A percentile compares a stretch with the other conserved stretches of the same genome.
phyloP scores from a whole-genome alignment of 129 eudicot species.

The Flaveria robusta region DNA sequence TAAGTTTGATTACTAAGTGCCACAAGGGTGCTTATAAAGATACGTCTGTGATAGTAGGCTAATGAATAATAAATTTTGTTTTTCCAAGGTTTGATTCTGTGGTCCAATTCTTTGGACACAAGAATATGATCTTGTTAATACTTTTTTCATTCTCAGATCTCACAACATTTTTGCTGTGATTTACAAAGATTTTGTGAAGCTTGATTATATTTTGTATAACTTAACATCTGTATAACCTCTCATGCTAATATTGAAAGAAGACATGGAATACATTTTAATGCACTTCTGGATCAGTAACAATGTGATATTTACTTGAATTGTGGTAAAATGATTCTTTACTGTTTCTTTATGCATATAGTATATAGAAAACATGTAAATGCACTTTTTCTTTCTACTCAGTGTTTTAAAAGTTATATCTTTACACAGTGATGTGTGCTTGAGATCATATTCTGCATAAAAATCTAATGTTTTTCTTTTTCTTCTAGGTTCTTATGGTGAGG shows the following conservation, averaged over 20 bases:
- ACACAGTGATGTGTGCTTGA: conserved; percentile 12
- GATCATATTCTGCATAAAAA: conserved; percentile 2
- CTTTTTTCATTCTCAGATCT: not conserved
- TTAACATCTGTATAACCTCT: not conserved
- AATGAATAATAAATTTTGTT: not conserved
- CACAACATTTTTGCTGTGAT: conserved; percentile 14
- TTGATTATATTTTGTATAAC: not conserved
- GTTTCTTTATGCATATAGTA: not conserved
- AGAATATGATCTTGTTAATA: not conserved
- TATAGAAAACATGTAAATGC: not conserved
- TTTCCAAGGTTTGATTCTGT: not conserved
- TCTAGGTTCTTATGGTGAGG: conserved; percentile 98
- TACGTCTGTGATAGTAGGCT: not conserved
- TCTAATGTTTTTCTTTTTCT: conserved; percentile 18
- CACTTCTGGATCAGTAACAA: not conserved
- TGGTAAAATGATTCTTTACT: not conserved
- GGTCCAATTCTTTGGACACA: not conserved
- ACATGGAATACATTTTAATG: not conserved
- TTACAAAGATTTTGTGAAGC: conserved; percentile 3
- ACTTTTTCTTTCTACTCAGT: not conserved
- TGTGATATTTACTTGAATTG: not conserved
- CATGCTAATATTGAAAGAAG: not conserved
- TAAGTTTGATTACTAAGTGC: not conserved
- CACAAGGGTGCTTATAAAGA: not conserved
- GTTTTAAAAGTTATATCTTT: conserved; percentile 15